Conservation (phyloP, 1,139 yeast genomes). For the Yarrowia galli region DNA sequence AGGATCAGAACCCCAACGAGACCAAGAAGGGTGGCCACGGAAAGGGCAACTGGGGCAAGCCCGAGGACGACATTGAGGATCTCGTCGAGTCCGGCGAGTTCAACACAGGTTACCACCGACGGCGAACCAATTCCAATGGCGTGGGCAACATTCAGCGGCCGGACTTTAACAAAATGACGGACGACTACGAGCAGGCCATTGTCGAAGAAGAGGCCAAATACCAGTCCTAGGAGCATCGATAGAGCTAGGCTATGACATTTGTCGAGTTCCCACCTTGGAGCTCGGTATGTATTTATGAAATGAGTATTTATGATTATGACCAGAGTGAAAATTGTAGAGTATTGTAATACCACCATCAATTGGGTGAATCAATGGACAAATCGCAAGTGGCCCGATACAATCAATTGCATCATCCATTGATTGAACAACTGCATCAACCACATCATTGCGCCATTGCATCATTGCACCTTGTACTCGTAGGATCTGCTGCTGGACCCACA, state of each 20-base stretch:
- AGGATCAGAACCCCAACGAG: conserved; percentile 72
- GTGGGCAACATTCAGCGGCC: conserved; percentile 34
- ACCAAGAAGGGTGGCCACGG: conserved; percentile 89
- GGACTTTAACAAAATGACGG: conserved; percentile 33
- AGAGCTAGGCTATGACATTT: conserved; percentile 20
- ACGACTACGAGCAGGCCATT: conserved; percentile 38
- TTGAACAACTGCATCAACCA: too few relatives aligned
- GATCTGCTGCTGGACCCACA: background rate
- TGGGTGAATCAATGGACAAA: too few relatives aligned
- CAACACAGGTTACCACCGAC: conserved; percentile 52
- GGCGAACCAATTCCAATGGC: conserved; percentile 55
- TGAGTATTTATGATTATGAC: conserved; percentile 27
- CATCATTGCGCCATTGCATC: too few relatives aligned
- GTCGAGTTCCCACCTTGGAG: background rate
- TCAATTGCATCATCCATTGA: too few relatives aligned
- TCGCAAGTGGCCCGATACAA: too few relatives aligned
- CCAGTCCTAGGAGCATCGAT: conserved; percentile 28
- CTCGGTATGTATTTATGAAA: conserved; percentile 10
- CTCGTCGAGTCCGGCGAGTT: conserved; percentile 52
- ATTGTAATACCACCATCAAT: background rate
- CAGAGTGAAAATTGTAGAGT: background rate
- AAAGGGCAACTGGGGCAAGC: conserved; percentile 57
- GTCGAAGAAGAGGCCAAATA: conserved; percentile 34
- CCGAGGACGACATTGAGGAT: conserved; percentile 53
- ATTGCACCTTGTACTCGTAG: background rate